Evolutionary conservation across 495 filamentous ascomycete genomes (phyloP).

Genomic region (Penicillium diatomitis): DNA sequence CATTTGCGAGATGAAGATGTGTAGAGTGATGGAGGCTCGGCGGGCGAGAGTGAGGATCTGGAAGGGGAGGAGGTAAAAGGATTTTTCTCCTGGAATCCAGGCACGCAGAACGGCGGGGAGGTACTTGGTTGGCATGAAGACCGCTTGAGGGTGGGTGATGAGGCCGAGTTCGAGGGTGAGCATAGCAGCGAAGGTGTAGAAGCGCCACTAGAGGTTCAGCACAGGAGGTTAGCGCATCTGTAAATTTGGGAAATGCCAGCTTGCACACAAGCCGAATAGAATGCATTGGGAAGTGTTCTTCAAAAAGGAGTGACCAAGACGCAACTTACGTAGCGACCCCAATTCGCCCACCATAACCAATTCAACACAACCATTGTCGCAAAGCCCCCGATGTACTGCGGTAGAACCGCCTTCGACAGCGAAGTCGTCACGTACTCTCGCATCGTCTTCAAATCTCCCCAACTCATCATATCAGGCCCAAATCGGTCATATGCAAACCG

Average conservation of each 20-base stretch:
- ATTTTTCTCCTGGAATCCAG: slow-evolving; percentile 44
- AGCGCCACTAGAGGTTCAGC: slow-evolving; percentile 58
- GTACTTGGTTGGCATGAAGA: slow-evolving; percentile 27
- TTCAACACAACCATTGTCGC: slow-evolving; percentile 58
- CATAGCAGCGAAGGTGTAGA: slow-evolving; percentile 60
- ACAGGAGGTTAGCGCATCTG: no score
- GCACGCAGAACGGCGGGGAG: slow-evolving; percentile 33
- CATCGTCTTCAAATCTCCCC: slow-evolving; percentile 60
- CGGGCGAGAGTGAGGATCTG: slow-evolving; percentile 72
- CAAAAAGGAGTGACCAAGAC: no score
- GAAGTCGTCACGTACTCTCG: slow-evolving; percentile 67
- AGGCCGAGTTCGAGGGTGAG: slow-evolving; percentile 65
- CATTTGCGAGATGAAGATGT: slow-evolving; percentile 86
- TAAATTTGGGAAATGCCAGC: no score
- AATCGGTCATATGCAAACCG: slow-evolving; percentile 93
- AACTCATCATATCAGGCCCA: slow-evolving; percentile 62
- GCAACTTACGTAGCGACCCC: slow-evolving; percentile 54
- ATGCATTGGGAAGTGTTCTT: no score
- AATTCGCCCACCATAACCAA: slow-evolving; percentile 71
- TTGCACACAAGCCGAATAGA: no score
- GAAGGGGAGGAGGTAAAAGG: slow-evolving; percentile 70
- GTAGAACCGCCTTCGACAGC: slow-evolving; percentile 39
- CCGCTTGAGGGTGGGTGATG: slow-evolving; percentile 52
- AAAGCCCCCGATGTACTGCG: slow-evolving; percentile 58
- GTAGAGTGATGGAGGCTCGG: slow-evolving; percentile 67